Evolutionary conservation across 805 yeast species (phyloP).

Genomic region (Zygosaccharomyces lentus): DNA sequence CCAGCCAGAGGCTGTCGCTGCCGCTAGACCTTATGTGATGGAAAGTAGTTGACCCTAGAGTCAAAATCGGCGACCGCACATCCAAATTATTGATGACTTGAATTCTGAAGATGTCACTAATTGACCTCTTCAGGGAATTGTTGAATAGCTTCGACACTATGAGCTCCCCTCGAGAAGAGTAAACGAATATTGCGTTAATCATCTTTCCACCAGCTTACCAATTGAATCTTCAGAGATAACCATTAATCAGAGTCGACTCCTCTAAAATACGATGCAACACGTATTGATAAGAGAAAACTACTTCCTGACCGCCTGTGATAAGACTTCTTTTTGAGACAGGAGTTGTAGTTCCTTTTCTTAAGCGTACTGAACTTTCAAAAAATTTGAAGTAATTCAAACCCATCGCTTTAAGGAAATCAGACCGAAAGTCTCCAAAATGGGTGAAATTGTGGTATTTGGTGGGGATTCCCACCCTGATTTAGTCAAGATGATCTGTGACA

Average conservation of each 20-base stretch:
- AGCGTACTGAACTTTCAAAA: not conserved
- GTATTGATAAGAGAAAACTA: not conserved
- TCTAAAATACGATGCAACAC: not conserved
- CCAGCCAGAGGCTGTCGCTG: constrained; percentile 60
- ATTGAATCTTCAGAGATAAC: not conserved
- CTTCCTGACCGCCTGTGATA: not conserved
- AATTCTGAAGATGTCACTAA: constrained; percentile 85
- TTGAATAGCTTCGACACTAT: constrained; percentile 68
- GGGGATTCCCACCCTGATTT: constrained; percentile 86
- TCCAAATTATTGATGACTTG: constrained; percentile 68
- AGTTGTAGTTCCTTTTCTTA: not conserved
- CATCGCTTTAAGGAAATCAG: not conserved
- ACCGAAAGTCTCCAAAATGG: constrained; percentile 41
- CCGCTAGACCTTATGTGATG: constrained; percentile 60
- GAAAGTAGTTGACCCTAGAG: constrained; percentile 90
- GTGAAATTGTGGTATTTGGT: constrained; percentile 82
- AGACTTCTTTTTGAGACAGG: not conserved
- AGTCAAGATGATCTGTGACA: constrained; percentile 68
- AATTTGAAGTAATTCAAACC: not conserved
- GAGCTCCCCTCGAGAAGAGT: constrained; percentile 77
- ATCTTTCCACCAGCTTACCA: constrained; percentile 34
- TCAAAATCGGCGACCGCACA: constrained; percentile 66
- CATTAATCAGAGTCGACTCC: not conserved
- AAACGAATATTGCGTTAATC: constrained; percentile 81
- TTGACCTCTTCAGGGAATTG: constrained; percentile 71